Base-by-base conservation (phyloP, 495 filamentous ascomycete genomes). In the Tuber umbilicatum region DNA sequence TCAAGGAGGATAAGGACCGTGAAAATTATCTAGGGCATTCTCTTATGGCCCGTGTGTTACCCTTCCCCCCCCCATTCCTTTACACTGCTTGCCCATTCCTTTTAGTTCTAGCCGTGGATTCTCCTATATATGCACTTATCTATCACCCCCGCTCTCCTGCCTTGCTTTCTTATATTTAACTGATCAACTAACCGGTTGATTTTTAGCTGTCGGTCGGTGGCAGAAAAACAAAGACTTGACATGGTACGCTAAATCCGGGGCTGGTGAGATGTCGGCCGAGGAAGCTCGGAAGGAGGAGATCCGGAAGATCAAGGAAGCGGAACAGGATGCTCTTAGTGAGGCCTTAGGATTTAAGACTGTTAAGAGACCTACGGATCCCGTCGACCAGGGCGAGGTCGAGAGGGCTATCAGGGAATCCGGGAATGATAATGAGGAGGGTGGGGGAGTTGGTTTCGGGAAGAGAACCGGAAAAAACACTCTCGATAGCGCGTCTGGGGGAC, bases 21-120 rank as follows among this genome's bases (percentile, higher is more conserved):
- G 94, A 99, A 82, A 97, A 99, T 84, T 99, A 99, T 83, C 90
- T 99, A 0, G 95, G 96, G 64, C 95, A 99, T 83, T 96, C 92
- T 37, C 82, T 99, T 71, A 99, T 96, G 89, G 95, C 95, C 72
- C 77, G 77, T 79, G 74, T 37, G 77, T 78, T 7, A 88, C 83
- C 84, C 55, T 68, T 38, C 64, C 43, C 37, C 43, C 64, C 43
- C 37, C 55, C 68, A 39, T 69, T 31, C 38, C 31, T 70, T 40
- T 31, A 68, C 50, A 27, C 50, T 10, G 9, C n/a, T 50, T 47
- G 43, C 45, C 27, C 21, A 7, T 31, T 31, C 19, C 16, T 45
- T 27, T 50, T 2, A 19, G n/a, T 35, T 27, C 55, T 27, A 47
- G 41, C 60, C 39, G 19, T 27, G 64, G 37, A 38, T 73, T 68